Base-by-base conservation (phyloP, 495 filamentous ascomycete species). In the Podospora conica region DNA sequence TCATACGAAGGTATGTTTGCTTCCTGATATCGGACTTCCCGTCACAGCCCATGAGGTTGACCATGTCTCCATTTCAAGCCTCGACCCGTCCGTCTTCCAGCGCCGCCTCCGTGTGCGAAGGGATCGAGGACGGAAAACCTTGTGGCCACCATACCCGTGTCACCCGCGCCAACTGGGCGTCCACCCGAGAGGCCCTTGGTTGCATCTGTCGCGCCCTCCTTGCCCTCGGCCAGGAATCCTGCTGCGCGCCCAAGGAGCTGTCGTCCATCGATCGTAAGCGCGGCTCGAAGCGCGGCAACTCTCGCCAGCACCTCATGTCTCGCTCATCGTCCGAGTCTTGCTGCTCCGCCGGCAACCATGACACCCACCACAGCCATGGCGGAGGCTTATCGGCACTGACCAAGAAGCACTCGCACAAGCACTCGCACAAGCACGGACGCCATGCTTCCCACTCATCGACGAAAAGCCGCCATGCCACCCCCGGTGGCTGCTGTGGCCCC, bases 151-250 rank as follows among this genome's bases (percentile, higher is more conserved):
- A 80, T 67, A 60, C 65, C 10, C 74, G 67, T 31, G 71, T 74
- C 21, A 72, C 75, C 9, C 78, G 70, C 33, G 67, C 72, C 15
- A 67, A 60, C 18, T 85, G 82, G 64, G 74, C 68, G 1, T 71
- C 73, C 53, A 83, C 67, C 20, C 75, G 85, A 9, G 68, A 79
- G 57, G 79, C 82, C 21, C 68, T 85, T 18, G 84, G 84, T 9
- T 86, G 83, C 72, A 82, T 85, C 61, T 86, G 83, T 68, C 78
- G 82, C 29, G 79, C 82, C 53, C 73, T 86, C 3, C 58, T 85
- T 40, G 82, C 83, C 28, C 75, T 84, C 56, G 81, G 82, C 15
- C 74, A 83, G 53, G 82, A 85, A 66, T 77, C 81, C 8, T 86
- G 84, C 70, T 86, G 84, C 65, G 56, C 33, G 15, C 62, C 65